A percentile compares a stretch with the other conserved stretches of the same genome.
phyloP scores from a whole-genome alignment of 2,329 filamentous ascomycete species.

The Talaromyces verruculosus region DNA sequence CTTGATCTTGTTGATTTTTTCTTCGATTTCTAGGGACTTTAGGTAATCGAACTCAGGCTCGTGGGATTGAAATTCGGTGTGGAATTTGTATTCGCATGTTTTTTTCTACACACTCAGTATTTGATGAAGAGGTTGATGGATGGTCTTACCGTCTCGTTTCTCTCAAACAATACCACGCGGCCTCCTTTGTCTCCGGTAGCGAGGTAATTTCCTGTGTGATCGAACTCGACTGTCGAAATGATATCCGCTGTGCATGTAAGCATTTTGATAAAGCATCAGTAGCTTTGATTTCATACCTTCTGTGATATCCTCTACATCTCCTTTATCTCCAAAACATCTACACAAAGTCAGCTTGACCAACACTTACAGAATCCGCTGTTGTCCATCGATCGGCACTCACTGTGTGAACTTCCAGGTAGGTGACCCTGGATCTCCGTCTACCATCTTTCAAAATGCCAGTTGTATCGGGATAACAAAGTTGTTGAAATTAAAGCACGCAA shows the following conservation, averaged over 20 bases:
- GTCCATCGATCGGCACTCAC: conserved; percentile 58
- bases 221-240: conserved; percentile 55
- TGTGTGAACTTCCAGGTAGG: conserved; percentile 99
- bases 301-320: conserved; percentile 97
- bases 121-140: conserved; percentile 28
- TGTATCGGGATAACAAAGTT: conserved; percentile 29
- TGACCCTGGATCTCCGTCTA: conserved; percentile 89
- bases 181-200: conserved; percentile 55
- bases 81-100: conserved; percentile 99
- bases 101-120: conserved; percentile 69
- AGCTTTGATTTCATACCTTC: conserved; percentile 64
- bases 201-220: conserved; percentile 54
- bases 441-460: conserved; percentile 68
- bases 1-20: conserved; percentile 99
- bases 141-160: conserved; percentile 81
- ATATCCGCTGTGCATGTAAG: conserved; percentile 44
- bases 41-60: conserved; percentile 99
- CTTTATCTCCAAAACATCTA: conserved; percentile 99
- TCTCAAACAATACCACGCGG: conserved; percentile 55
- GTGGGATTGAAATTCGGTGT: conserved; percentile 99
- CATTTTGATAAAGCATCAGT: background rate
- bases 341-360: conserved; percentile 22
- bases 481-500: conserved; percentile 21
- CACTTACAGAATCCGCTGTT: conserved; percentile 2
- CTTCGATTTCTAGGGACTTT: conserved; percentile 98